These are phyloP conservation scores for Lachancea dasiensis DNA, from an alignment of 805 yeast species.

Conservation along the genomic window DNA sequence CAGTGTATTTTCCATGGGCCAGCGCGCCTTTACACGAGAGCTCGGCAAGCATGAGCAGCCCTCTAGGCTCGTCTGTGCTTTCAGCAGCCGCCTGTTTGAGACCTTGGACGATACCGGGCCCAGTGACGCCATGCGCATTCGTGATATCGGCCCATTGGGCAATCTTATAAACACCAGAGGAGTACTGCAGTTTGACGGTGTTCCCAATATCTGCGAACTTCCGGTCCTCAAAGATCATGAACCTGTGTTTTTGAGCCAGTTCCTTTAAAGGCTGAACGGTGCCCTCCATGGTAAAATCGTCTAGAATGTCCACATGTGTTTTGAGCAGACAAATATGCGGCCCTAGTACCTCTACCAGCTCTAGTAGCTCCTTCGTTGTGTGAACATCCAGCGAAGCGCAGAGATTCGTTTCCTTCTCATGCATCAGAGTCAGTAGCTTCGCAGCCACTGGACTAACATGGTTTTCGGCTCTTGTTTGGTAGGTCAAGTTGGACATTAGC, in stretches of 20 bases:
- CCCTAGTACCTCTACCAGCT: conserved; percentile 71
- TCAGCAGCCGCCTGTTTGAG: conserved; percentile 69
- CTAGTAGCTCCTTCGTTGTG: conserved; percentile 68
- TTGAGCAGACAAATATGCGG: conserved; percentile 89
- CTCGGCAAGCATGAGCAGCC: conserved; percentile 91
- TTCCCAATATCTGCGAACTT: conserved; percentile 98
- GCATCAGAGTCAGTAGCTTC: conserved; percentile 68
- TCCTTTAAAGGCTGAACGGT: conserved; percentile 70
- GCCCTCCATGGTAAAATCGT: conserved; percentile 76
- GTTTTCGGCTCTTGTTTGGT: conserved; percentile 58
- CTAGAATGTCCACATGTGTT: conserved; percentile 90
- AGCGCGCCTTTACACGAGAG: conserved; percentile 89
- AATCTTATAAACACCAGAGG: conserved; percentile 83
- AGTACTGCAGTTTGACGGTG: conserved; percentile 90
- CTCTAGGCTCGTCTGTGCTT: conserved; percentile 73
- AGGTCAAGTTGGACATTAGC: conserved; percentile 40
- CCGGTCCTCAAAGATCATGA: conserved; percentile 92
- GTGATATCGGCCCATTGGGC: conserved; percentile 96
- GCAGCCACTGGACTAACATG: conserved; percentile 79
- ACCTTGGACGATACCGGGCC: conserved; percentile 87
- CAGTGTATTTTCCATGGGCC: conserved; percentile 88
- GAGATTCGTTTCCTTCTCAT: conserved; percentile 72
- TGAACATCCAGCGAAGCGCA: conserved; percentile 94
- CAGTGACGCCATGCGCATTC: conserved; percentile 96
- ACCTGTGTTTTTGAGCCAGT: conserved; percentile 75